Evolutionary conservation across 495 filamentous ascomycete genomes (phyloP).

Genomic region (Hypoxylon perforatum): DNA sequence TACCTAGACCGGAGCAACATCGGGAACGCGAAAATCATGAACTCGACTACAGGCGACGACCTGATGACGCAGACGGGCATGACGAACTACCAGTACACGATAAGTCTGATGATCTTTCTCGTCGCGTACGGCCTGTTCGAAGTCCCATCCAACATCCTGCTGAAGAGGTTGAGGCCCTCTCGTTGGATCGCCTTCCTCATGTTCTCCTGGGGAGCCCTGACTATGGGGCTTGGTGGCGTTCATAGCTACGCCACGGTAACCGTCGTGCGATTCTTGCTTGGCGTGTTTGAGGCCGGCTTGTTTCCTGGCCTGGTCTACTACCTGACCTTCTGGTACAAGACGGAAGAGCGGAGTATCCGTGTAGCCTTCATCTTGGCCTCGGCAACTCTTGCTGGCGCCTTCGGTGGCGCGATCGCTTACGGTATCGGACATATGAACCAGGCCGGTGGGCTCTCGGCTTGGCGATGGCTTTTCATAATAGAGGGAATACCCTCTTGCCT

Average conservation of each 20-base stretch:
- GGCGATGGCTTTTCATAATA: constrained; percentile 82
- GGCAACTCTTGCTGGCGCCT: constrained; percentile 80
- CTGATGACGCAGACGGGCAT: constrained; percentile 70
- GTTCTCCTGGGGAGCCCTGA: constrained; percentile 65
- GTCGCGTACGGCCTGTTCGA: constrained; percentile 51
- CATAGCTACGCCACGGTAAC: constrained; percentile 59
- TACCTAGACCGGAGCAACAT: constrained; percentile 61
- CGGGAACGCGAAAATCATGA: constrained; percentile 53
- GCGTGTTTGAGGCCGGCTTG: constrained; percentile 69
- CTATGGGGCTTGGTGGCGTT: constrained; percentile 65
- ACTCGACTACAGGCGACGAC: constrained; percentile 62
- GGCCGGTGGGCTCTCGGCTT: constrained; percentile 71
- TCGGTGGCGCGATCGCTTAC: constrained; percentile 80
- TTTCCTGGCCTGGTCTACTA: constrained; percentile 87
- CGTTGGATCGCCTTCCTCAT: constrained; percentile 70
- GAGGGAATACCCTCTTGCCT: constrained; percentile 75
- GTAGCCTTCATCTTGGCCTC: constrained; percentile 86
- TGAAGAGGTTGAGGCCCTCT: constrained; percentile 68
- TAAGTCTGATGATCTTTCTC: constrained; percentile 68
- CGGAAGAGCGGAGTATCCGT: constrained; percentile 57
- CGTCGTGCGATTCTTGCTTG: constrained; percentile 65
- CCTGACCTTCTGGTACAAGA: constrained; percentile 80
- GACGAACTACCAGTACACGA: constrained; percentile 74
- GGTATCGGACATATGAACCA: constrained; percentile 75
- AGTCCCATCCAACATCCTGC: constrained; percentile 77